Evolutionary conservation across 164 flowering plant species (phyloP).

Genomic region (Cinnamomum micranthum): DNA sequence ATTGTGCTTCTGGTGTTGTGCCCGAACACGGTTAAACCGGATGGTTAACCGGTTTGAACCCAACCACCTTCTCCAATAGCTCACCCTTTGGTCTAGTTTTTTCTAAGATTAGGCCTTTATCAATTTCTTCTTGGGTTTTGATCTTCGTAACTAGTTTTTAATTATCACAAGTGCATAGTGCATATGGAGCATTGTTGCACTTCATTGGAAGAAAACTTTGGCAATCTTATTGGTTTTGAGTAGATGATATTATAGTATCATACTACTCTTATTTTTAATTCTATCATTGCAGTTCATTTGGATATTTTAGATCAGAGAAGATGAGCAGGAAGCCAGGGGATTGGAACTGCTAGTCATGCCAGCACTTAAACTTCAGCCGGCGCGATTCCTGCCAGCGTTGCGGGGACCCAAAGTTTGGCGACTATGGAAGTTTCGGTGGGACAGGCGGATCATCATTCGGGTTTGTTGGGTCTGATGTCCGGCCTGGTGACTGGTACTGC

Average conservation of each 20-base stretch:
- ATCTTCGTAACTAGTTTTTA: background rate
- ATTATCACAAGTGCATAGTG: too few relatives aligned
- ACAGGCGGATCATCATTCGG: constrained; percentile 47
- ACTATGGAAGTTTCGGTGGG: constrained; percentile 46
- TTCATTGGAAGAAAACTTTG: too few relatives aligned
- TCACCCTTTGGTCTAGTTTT: background rate
- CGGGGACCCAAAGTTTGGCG: constrained; percentile 48
- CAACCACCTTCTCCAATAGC: too few relatives aligned
- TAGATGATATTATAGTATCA: background rate
- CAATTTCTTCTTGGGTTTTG: background rate
- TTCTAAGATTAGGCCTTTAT: too few relatives aligned
- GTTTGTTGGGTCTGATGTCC: constrained; percentile 73
- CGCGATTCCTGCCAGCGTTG: constrained; percentile 79
- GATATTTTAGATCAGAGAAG: constrained; percentile 8
- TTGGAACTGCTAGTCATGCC: constrained; percentile 92
- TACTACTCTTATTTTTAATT: too few relatives aligned
- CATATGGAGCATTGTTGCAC: too few relatives aligned
- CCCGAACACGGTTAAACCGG: too few relatives aligned
- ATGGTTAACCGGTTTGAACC: too few relatives aligned
- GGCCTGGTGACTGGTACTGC: constrained; percentile 99
- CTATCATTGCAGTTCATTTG: background rate
- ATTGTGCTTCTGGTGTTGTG: too few relatives aligned
- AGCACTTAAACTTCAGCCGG: constrained; percentile 78
- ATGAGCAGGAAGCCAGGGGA: constrained; percentile 83
- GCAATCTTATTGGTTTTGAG: background rate